Evolutionary conservation across 257 asterid genomes (phyloP), one percentile per base, ranked within the genome.

Genomic region (Nicotiana tomentosiformis): DNA sequence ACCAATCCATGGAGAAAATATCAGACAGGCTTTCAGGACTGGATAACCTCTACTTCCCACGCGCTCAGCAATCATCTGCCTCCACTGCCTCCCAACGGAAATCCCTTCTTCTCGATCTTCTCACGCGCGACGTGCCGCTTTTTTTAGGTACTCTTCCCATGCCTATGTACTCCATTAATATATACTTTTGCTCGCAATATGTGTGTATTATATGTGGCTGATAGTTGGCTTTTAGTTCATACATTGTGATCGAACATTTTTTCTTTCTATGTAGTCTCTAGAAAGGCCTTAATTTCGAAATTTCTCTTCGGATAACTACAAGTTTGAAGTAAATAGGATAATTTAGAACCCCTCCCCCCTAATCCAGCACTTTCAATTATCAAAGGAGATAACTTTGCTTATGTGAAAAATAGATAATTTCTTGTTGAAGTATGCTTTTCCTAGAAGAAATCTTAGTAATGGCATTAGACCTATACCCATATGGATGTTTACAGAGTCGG

Each of bases 11-110:
- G 89, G 96, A 93, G 60, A 89, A 81, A 68, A 87, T 96, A 33
- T 85, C 95, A 26, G 90, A 84, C 60, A 90, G 98, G 80, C 86
- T 96, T 43, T 96, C 98, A 23, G 86, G 84, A 66, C 80, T 92
- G 26, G 98, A 94, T 32, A 95, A 93, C 88, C 87, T 96, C 84
- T 96, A 96, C 92, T 96, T 91, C 79, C 99, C 98, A 18, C 98
- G 97, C 82, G 93, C 94, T 57, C 89, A 88, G 77, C 97, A 89
- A 88, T 85, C 95, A 69, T 88, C 96, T 23, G 88, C 93, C 58
- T 86, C 93, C 82, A 85, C 90, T 53, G 85, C 97, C 60, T 88
- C 91, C 66, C 87, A 72, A 51, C 97, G 99, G 87, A 91, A 91
- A 83, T 84, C 93, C 82, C 89, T 96, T 82, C 98, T 94, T 77